Conservation (phyloP, 208 protist genomes). For the Trypanosoma platydactyli region DNA sequence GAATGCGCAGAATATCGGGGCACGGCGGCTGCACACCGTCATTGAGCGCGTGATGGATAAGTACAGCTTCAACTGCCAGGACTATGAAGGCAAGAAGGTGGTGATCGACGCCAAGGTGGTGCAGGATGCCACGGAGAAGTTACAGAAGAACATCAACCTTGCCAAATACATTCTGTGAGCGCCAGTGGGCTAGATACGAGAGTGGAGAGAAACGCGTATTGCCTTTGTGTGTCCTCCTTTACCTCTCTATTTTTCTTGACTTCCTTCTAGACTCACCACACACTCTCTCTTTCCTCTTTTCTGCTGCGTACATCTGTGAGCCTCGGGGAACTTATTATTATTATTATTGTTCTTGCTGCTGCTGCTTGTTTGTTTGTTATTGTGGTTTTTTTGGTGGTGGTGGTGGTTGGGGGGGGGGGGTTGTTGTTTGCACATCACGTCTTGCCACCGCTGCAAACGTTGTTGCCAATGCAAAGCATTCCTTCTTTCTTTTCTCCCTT, state of each 20-base stretch:
- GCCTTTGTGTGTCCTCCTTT: not conserved
- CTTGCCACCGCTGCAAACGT: no score
- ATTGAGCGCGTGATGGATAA: constrained; percentile 95
- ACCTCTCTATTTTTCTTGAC: no score
- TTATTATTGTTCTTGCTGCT: not conserved
- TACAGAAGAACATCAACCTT: constrained; percentile 89
- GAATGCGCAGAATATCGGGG: constrained; percentile 97
- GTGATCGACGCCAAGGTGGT: constrained; percentile 68
- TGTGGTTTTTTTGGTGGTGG: no score
- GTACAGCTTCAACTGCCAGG: constrained; percentile 91
- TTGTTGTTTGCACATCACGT: no score
- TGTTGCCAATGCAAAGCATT: no score
- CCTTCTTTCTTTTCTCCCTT: not conserved
- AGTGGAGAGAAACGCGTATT: not conserved
- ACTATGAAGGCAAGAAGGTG: constrained; percentile 79
- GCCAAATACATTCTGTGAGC: constrained; percentile 89
- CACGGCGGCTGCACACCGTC: constrained; percentile 95
- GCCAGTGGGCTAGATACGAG: not conserved
- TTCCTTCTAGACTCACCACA: no score
- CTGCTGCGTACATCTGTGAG: no score
- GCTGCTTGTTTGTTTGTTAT: no score
- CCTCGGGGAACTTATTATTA: not conserved
- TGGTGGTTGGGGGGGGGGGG: no score
- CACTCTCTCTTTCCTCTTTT: no score
- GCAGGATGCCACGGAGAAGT: constrained; percentile 60